Base-by-base conservation (phyloP, 768 basidiomycete species). In the Boletales sp. region DNA sequence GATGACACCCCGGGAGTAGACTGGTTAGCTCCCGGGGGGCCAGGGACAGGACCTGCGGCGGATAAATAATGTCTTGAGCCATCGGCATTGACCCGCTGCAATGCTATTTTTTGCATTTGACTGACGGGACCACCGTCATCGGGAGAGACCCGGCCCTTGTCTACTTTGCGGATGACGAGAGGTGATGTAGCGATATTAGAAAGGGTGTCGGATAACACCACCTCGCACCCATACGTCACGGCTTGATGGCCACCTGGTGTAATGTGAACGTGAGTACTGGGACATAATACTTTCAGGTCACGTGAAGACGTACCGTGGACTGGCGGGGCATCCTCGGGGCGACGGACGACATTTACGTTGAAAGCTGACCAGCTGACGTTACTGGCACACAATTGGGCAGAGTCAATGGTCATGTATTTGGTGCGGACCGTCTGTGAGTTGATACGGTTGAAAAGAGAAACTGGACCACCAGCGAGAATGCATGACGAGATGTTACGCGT, bases 361-460 rank as follows among this genome's bases (percentile, higher is more conserved):
- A 95, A 94, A 33, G 94, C 92, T 49, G 91, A 91, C 94, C 93
- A 95, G 41, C 87, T 79, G 56, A 89, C 75, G 65, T 92, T 93
- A 68, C 87, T 91, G n/a, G 92, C 90, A 70, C 87, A 87, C 50
- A 92, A 72, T 62, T 85, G 83, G 45, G 80, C 83, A 58, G 84
- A 81, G 58, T 94, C 91, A 65, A 94, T 86, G 48, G 89, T 90
- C 90, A 97, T 93, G 70, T 94, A 97, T 74, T 95, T 95, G 50
- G 94, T 96, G 64, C 94, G 86, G 52, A 95, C 93, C 35, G 94
- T 93, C 72, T 97, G 94, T 13, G 90, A 90, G 70, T 95, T 94
- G 78, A 97, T 92, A 62, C 94, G 87, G 68, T 94, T 93, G 79
- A 94, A 95, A 41, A 97, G 80, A 46, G 91, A 90, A 44, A 97